Base-by-base conservation (phyloP, 345 rosid genomes). In the Combretum micranthum region DNA sequence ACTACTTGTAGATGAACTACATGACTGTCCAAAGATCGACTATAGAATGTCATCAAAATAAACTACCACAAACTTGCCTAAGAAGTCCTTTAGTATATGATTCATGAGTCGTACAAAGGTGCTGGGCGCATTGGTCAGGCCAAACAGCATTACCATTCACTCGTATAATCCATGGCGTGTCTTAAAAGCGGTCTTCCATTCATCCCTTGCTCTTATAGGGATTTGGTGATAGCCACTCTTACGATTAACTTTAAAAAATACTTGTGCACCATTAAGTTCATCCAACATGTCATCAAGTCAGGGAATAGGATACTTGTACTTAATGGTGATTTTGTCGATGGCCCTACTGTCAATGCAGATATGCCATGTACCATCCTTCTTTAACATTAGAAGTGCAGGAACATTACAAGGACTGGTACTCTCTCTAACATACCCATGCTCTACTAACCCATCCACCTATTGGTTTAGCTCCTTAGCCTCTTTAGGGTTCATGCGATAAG, bases 1-100 rank as follows among this genome's bases (percentile, higher is more conserved):
- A 60, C 47, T 7, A 19, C 17, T 0, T 1, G 0, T 15, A 39
- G 32, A 20, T 50, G 49, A 2, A 15, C 48, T 4, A 32, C 0
- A 20, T 60, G 48, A 2, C 13, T 39, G 1, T 13, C 3, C 15
- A 14, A 18, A 13, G 22, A 14, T 1, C 10, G 9, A 16, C 42
- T 60, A 20, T 1, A 61, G 20, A 13, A 61, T 61, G 7, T 61
- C 56, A 15, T 51, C 42, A 42, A 61, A 50, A 2, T 64, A 47
- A 6, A 55, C 39, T 0, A 47, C 42, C 1, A 55, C 0, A 55
- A 63, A 55, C 7, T 47, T 63, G 1, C 49, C 17, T 0, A 63
- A 4, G 16, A 63, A 55, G 0, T 25, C 20, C 0, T 37, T n/a
- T 0, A 56, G 15, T 0, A 56, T 8, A 2, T 49, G 32, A 0